phyloP scores from a whole-genome alignment of 140 eudicot genomes.

The Anethum foeniculum region DNA sequence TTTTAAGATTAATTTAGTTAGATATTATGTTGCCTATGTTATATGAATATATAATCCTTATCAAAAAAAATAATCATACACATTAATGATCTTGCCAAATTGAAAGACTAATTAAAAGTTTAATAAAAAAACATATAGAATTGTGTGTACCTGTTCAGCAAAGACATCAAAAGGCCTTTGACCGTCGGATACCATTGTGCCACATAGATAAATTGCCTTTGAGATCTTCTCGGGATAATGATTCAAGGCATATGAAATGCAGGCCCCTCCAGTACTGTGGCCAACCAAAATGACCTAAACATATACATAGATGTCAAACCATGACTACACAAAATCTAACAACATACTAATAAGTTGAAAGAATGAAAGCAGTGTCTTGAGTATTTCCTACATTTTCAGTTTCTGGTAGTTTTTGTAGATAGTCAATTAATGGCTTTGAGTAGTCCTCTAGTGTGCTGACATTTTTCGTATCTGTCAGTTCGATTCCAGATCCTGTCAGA shows the following conservation, averaged over 20 bases:
- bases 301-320: slow-evolving; percentile 12
- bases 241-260: slow-evolving; percentile 80
- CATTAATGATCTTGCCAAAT: no score
- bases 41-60: no score
- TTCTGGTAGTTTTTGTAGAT: slow-evolving; percentile 57
- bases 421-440: slow-evolving; percentile 72
- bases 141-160: slow-evolving; percentile 53
- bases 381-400: slow-evolving; percentile 58
- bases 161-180: slow-evolving; percentile 89
- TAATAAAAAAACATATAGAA: background rate
- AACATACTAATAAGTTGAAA: background rate
- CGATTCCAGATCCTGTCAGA: slow-evolving; percentile 92
- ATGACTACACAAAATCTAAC: background rate
- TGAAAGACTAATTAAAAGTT: no score
- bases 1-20: no score
- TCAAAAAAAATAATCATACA: no score
- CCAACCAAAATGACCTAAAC: slow-evolving; percentile 86
- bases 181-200: slow-evolving; percentile 82
- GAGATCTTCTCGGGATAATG: slow-evolving; percentile 64
- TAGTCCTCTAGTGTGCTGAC: slow-evolving; percentile 64
- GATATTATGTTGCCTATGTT: no score
- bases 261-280: slow-evolving; percentile 93
- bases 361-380: background rate
- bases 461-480: slow-evolving; percentile 59
- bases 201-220: slow-evolving; percentile 79